Percentiles rank a stretch among this genome's conserved stretches.
Evolutionary conservation across 1,284 basidiomycete genomes (phyloP).

Genomic region (Sporisorium reilianum): DNA sequence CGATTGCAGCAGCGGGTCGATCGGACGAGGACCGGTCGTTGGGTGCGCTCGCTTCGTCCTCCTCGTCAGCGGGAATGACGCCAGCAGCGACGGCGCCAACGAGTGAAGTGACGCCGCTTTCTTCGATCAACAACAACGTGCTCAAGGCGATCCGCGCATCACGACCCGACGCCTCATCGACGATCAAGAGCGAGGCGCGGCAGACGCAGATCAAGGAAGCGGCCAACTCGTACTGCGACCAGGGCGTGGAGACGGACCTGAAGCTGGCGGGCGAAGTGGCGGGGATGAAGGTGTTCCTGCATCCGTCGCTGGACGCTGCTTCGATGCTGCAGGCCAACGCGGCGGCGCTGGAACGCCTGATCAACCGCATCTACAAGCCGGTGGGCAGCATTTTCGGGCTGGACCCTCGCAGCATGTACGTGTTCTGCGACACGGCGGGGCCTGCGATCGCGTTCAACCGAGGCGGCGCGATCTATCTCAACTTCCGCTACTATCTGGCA

Average conservation of each 20-base stretch:
- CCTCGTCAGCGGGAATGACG: slow-evolving; percentile 1
- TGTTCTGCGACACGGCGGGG: slow-evolving; percentile 86
- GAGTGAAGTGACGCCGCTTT: slow-evolving; percentile 62
- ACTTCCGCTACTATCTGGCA: slow-evolving; percentile 82
- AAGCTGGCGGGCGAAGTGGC: slow-evolving; percentile 68
- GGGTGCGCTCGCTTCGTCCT: slow-evolving; percentile 17
- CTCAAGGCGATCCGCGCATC: slow-evolving; percentile 69
- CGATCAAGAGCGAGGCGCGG: slow-evolving; percentile 67
- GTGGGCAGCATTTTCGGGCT: slow-evolving; percentile 69
- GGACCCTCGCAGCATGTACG: slow-evolving; percentile 78
- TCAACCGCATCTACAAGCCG: slow-evolving; percentile 66
- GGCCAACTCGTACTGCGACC: slow-evolving; percentile 70
- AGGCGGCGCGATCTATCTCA: slow-evolving; percentile 88
- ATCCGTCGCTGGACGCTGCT: slow-evolving; percentile 56
- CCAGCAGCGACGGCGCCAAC: slow-evolving; percentile 43
- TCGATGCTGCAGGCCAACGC: slow-evolving; percentile 62
- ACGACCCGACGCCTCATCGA: slow-evolving; percentile 67
- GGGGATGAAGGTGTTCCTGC: slow-evolving; percentile 70
- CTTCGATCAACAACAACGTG: slow-evolving; percentile 69
- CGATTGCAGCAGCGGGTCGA: slow-evolving; percentile 39
- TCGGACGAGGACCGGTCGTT: slow-evolving; percentile 30
- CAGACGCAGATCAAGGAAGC: slow-evolving; percentile 70
- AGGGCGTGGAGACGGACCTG: slow-evolving; percentile 67
- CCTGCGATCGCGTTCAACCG: slow-evolving; percentile 93
- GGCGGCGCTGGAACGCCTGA: slow-evolving; percentile 66